These are phyloP conservation scores for Xylaria sp. DNA, from an alignment of 2,329 filamentous ascomycete species.

Conservation along the genomic window DNA sequence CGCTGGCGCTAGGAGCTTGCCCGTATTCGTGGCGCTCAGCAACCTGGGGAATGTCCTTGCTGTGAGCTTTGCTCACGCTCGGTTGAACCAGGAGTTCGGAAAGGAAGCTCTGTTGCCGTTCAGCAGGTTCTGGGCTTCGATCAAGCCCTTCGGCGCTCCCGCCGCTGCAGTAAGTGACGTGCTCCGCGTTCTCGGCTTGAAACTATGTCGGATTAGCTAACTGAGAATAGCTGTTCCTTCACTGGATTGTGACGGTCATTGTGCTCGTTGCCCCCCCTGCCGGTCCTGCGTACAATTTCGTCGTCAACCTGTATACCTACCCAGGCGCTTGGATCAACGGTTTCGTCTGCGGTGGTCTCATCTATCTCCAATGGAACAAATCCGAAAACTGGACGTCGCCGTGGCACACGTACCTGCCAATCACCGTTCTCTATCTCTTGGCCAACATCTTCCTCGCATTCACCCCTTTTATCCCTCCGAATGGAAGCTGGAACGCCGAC, in stretches of 20 bases:
- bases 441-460: slow-evolving; percentile 58
- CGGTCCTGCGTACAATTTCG: slow-evolving; percentile 72
- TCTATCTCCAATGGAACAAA: slow-evolving; percentile 57
- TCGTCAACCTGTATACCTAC: slow-evolving; percentile 62
- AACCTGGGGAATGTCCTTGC: slow-evolving; percentile 67
- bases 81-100: slow-evolving; percentile 69
- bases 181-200: background rate
- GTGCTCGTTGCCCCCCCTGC: slow-evolving; percentile 70
- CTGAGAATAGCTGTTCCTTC: slow-evolving; percentile 57
- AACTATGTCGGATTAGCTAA: background rate
- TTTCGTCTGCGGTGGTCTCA: slow-evolving; percentile 56
- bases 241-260: slow-evolving; percentile 69
- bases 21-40: slow-evolving; percentile 64
- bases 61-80: slow-evolving; percentile 63
- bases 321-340: slow-evolving; percentile 60
- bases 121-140: slow-evolving; percentile 70
- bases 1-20: slow-evolving; percentile 54
- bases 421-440: slow-evolving; percentile 55
- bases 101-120: slow-evolving; percentile 73
- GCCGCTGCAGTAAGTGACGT: slow-evolving; percentile 53
- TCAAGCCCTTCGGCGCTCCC: slow-evolving; percentile 69
- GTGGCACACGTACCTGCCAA: slow-evolving; percentile 56
- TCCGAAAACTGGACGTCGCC: slow-evolving; percentile 59
- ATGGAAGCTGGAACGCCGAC: slow-evolving; percentile 51
- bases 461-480: slow-evolving; percentile 61